Base-by-base conservation (phyloP, 2,329 filamentous ascomycete genomes). In the Diaporthe velutina region DNA sequence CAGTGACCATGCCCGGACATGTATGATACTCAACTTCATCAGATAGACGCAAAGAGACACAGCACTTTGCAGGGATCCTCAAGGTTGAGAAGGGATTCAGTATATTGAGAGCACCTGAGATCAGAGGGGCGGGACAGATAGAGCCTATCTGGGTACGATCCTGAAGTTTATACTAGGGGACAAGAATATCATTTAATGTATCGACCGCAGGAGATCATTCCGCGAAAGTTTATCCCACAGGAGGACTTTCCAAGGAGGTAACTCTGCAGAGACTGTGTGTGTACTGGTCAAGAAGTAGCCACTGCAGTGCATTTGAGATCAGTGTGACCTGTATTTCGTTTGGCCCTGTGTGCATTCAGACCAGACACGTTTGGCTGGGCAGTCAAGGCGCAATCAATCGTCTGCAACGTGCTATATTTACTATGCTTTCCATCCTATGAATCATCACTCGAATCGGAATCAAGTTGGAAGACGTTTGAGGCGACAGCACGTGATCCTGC, bases 381-480 rank as follows among this genome's bases (percentile, higher is more conserved):
- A 67, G 30, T 54, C 22, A 40, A 25, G 33, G 64, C 45, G 33
- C 22, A 40, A 15, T 25, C 57, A 38, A 22, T n/a, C 40, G 61
- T 48, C 45, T 48, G 61, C 45, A 35, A 66, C 40, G 61, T 54
- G 61, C 40, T 35, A 35, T 28, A 54, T n/a, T 25, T 70, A 28
- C 19, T 7, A 25, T 25, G 38, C 38, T 33, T 45, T 42, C 52
- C 9, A 17, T 52, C 45, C 54, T 48, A 75, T 76, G 74, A 75
- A 74, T 75, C 71, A 75, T 75, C 71, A 71, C 40, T 75, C 50
- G 38, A 35, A 25, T 13, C 57, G n/a, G 42, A 30, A 10, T 15
- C 38, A 38, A 25, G 19, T 7, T 58, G 48, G 38, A 25, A 67
- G 38, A 60, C 45, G 64, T 42, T 52, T n/a, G 45, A 54, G 33